Conservation (phyloP, 106 monocot genomes). For the Platanthera zijinensis region DNA sequence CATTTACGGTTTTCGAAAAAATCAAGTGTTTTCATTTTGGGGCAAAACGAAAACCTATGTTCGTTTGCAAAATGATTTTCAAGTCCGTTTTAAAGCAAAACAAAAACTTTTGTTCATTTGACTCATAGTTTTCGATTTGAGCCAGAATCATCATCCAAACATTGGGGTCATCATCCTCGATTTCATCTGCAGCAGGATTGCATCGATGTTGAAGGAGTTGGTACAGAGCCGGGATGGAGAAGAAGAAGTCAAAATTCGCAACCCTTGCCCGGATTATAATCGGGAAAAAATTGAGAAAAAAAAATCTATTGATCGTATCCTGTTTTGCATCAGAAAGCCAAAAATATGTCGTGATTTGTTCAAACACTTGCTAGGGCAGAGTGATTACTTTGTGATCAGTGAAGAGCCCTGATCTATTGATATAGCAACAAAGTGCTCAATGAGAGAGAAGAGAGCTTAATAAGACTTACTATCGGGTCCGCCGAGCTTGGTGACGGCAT, state of each 20-base stretch:
- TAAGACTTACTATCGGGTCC: conserved; percentile 59
- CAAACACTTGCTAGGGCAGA: not conserved
- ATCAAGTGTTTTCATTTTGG: too few relatives aligned
- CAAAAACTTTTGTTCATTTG: too few relatives aligned
- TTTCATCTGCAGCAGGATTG: too few relatives aligned
- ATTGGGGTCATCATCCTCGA: too few relatives aligned
- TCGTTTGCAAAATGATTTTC: too few relatives aligned
- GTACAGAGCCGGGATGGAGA: too few relatives aligned
- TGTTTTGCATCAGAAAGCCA: not conserved
- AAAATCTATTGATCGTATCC: not conserved
- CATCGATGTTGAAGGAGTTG: too few relatives aligned
- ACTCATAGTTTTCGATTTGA: too few relatives aligned
- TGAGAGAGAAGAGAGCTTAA: not conserved
- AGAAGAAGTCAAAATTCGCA: not conserved
- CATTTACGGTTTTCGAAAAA: too few relatives aligned
- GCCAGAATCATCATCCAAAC: too few relatives aligned
- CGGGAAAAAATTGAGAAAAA: not conserved
- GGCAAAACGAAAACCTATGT: too few relatives aligned
- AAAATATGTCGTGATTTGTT: not conserved
- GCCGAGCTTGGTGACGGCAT: conserved; percentile 78
- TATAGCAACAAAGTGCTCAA: not conserved
- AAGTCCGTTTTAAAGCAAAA: too few relatives aligned
- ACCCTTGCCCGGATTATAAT: not conserved
- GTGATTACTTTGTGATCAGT: not conserved
- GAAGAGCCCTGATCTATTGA: not conserved